Percentiles rank a stretch among this genome's conserved stretches.
phyloP scores from a whole-genome alignment of 2,329 filamentous ascomycete genomes.

The Ophidiomyces ophidiicola region DNA sequence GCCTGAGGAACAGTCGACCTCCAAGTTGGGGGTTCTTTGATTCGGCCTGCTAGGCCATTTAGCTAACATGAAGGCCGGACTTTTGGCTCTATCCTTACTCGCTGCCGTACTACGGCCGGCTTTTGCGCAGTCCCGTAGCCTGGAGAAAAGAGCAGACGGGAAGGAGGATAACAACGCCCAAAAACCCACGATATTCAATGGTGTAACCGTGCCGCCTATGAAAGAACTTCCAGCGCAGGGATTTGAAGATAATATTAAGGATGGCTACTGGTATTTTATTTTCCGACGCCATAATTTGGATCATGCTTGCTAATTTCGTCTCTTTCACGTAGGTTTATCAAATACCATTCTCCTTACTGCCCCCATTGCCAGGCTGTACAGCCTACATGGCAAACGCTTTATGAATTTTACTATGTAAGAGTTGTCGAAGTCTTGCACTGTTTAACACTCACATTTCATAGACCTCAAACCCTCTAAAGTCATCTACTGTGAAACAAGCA shows the following conservation, averaged over 20 bases:
- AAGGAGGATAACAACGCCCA: conserved; percentile 14
- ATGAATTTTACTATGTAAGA: conserved; percentile 69
- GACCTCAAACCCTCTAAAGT: conserved; percentile 61
- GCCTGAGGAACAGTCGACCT: neutral
- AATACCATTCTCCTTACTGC: conserved; percentile 42
- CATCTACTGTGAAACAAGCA: conserved; percentile 36
- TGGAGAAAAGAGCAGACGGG: conserved; percentile 22
- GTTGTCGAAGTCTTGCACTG: neutral
- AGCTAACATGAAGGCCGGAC: conserved; percentile 10
- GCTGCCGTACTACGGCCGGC: conserved; percentile 7
- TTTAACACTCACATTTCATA: conserved; percentile 30
- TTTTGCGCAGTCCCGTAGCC: conserved; percentile 12
- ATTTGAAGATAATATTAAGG: conserved; percentile 38
- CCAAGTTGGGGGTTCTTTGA: conserved; percentile 3
- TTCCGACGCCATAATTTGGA: neutral
- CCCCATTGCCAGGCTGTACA: conserved; percentile 68
- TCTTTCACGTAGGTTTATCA: conserved; percentile 36
- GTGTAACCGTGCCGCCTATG: conserved; percentile 40
- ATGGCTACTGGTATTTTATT: conserved; percentile 39
- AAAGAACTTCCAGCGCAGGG: conserved; percentile 37
- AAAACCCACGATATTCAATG: conserved; percentile 39
- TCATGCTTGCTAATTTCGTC: conserved; percentile 9
- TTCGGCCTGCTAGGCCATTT: conserved; percentile 9
- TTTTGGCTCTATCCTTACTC: conserved; percentile 9
- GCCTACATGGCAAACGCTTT: conserved; percentile 78